Conservation (phyloP, 208 protist species). For the Leishmania tarentolae region DNA sequence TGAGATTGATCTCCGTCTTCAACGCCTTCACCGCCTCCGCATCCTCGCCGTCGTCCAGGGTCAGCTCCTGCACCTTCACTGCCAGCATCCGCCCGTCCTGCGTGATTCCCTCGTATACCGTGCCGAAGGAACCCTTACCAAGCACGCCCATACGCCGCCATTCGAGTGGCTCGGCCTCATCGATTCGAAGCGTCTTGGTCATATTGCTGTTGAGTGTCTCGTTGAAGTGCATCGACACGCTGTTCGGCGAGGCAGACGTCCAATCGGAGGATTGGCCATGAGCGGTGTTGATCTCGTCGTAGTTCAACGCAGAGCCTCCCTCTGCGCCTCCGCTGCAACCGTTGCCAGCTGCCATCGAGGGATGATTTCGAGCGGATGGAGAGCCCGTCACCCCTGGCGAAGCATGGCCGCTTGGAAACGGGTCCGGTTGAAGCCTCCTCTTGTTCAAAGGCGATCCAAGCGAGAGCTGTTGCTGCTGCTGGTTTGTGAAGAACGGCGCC, state of each 20-base stretch:
- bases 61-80: slow-evolving; percentile 90
- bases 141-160: slow-evolving; percentile 82
- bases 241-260: slow-evolving; percentile 14
- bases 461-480: slow-evolving; percentile 32
- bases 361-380: slow-evolving; percentile 10
- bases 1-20: slow-evolving; percentile 85
- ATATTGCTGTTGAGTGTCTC: slow-evolving; percentile 35
- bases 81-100: slow-evolving; percentile 82
- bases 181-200: slow-evolving; percentile 39
- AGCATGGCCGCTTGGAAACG: not conserved
- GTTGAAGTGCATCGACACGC: slow-evolving; percentile 34
- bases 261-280: not conserved
- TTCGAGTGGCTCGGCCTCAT: slow-evolving; percentile 55
- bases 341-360: not conserved
- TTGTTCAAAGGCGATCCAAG: not conserved
- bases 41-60: slow-evolving; percentile 53
- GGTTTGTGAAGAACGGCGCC: slow-evolving; percentile 19
- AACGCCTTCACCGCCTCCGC: slow-evolving; percentile 60
- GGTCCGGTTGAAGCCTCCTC: not conserved
- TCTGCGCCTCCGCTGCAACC: not conserved
- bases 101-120: slow-evolving; percentile 90
- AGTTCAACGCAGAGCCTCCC: not conserved
- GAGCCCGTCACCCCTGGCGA: not conserved
- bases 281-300: not conserved
- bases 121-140: slow-evolving; percentile 87